Evolutionary conservation across 176 grass and related monocot genomes (phyloP).

Genomic region (Themeda triandra): DNA sequence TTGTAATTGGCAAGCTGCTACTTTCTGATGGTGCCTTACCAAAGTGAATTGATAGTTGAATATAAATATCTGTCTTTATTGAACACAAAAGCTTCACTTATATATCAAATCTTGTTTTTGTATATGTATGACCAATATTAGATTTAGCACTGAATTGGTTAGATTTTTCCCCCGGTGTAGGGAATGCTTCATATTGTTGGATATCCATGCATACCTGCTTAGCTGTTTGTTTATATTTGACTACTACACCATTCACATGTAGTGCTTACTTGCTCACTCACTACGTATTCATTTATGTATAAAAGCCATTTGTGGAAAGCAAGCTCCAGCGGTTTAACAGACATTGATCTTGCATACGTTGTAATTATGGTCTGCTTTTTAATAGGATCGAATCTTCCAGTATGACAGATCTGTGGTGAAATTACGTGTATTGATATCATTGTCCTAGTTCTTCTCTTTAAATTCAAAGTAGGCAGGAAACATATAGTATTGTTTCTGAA

Average conservation of each 20-base stretch:
- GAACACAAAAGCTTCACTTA: background rate
- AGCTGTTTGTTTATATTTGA: conserved; percentile 25
- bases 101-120: background rate
- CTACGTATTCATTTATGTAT: background rate
- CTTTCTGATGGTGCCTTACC: background rate
- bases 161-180: background rate
- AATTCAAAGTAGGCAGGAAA: conserved; percentile 9
- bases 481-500: conserved; percentile 22
- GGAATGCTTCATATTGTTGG: conserved; percentile 1
- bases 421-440: conserved; percentile 6
- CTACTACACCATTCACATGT: background rate
- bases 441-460: conserved; percentile 4
- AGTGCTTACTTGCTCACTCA: background rate
- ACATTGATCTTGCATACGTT: background rate
- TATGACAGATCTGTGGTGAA: background rate
- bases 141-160: background rate
- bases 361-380: conserved; percentile 15
- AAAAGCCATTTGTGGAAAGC: background rate
- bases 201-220: background rate
- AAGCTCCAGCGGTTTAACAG: conserved; percentile 2
- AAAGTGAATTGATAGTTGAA: background rate
- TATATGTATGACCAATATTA: background rate
- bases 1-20: background rate
- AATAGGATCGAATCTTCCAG: conserved; percentile 4
- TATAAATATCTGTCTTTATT: background rate